A percentile compares a stretch with the other conserved stretches of the same genome.
These are phyloP conservation scores for Sonneratia caseolaris DNA, from an alignment of 345 rosid genomes.

Conservation along the genomic window DNA sequence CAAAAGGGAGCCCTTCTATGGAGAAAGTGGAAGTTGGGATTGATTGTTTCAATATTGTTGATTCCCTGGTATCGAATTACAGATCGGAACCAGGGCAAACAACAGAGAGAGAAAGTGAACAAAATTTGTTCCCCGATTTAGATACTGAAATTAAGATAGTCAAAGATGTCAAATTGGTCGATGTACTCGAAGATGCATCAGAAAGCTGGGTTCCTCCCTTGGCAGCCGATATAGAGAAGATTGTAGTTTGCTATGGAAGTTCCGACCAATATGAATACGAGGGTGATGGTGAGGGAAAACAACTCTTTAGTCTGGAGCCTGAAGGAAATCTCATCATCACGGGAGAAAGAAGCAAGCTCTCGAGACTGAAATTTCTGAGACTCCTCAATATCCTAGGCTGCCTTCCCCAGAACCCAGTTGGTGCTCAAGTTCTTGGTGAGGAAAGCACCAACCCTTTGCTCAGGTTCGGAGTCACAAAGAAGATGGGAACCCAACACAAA, in stretches of 20 bases:
- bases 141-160: background rate
- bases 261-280: background rate
- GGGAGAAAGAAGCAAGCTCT: conserved; percentile 32
- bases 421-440: conserved; percentile 30
- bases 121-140: background rate
- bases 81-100: background rate
- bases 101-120: background rate
- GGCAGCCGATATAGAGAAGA: background rate
- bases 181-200: conserved; percentile 1
- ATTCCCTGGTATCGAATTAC: background rate
- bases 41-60: background rate
- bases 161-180: background rate
- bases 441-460: conserved; percentile 18
- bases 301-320: conserved; percentile 22
- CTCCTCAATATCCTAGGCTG: conserved; percentile 33
- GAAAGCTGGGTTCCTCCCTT: background rate
- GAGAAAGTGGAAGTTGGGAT: background rate
- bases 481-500: conserved; percentile 30
- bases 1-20: background rate
- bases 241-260: background rate
- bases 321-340: conserved; percentile 17
- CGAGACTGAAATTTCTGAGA: conserved; percentile 51
- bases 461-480: conserved; percentile 26
- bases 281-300: conserved; percentile 13
- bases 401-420: conserved; percentile 36